Base-by-base conservation (phyloP, 1,284 basidiomycete species). In the Lentinus polychrous region DNA sequence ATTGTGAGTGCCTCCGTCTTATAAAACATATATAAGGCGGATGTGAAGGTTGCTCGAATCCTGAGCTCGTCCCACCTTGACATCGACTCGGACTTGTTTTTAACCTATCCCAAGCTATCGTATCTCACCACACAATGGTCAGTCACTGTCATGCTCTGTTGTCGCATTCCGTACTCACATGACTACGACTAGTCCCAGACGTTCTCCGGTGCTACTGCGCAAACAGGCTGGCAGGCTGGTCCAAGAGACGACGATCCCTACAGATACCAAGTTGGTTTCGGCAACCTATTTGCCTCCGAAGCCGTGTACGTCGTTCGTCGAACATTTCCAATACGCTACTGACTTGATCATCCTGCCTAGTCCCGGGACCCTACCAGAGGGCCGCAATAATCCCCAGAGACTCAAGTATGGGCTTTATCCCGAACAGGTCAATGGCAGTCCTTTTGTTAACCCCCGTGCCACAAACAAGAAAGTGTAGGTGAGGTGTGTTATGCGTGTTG, bases 341-440 rank as follows among this genome's bases (percentile, higher is more conserved):
- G 3, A 39, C 7, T 20, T 38, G n/a, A 5, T 3, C 24, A 3
- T 15, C 10, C 31, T 31, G n/a, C 18, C 6, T 48, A 80, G 79
- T 36, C 78, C 78, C 1, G 76, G 75, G 3, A 69, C 70, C 2
- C 71, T 86, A 0, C 74, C 74, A 0, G 49, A 69, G 32, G 76
- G 65, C 0, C 81, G 82, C 60, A 81, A 83, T 57, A 74, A 65
- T 49, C 82, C 82, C 0, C 82, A 83, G 63, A 77, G 76, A 55
- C 68, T 66, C 59, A 77, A 77, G 54, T 80, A 80, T 57, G 79
- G 75, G 45, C 65, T 84, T 5, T 84, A 84, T 55, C 70, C 73
- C 1, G 81, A 83, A n/a, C 23, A 46, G 45, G 12, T 46, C 10
- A 46, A 15, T 39, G 45, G 45, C n/a, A 27, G 18, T 10, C 17